Conservation (phyloP, 2,329 filamentous ascomycete genomes). For the Aspergillus ustus region DNA sequence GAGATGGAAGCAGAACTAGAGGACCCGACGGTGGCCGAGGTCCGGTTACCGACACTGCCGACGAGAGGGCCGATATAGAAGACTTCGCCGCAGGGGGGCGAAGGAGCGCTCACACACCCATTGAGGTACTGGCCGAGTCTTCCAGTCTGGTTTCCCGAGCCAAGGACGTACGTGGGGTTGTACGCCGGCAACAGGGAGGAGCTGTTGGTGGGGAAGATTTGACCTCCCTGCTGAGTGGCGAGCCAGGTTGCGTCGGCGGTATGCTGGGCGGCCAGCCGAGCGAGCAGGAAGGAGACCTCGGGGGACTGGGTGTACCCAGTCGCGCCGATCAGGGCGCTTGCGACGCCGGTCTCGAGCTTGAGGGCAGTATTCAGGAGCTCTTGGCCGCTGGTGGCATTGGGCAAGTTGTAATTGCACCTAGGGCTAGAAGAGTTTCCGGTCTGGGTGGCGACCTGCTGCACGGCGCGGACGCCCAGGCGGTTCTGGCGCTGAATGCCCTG, state of each 20-base stretch:
- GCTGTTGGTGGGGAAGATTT: conserved; percentile 27
- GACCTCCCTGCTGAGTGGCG: conserved; percentile 21
- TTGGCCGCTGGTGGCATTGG: conserved; percentile 20
- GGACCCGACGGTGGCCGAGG: conserved; percentile 9
- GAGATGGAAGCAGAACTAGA: neutral
- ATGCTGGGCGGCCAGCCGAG: conserved; percentile 35
- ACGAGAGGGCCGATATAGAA: conserved; percentile 30
- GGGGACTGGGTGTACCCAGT: conserved; percentile 35
- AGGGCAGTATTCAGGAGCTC: conserved; percentile 27
- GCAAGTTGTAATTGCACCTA: conserved; percentile 30
- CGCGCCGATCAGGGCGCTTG: conserved; percentile 33
- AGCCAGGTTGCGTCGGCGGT: conserved; percentile 28
- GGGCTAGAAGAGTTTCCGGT: conserved; percentile 26
- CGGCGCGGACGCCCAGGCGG: conserved; percentile 30
- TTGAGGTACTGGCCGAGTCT: conserved; percentile 30
- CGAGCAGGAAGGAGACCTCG: conserved; percentile 36
- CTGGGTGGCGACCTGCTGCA: conserved; percentile 25
- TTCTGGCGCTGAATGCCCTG: conserved; percentile 30
- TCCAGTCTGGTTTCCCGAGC: conserved; percentile 26
- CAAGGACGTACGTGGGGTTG: conserved; percentile 28
- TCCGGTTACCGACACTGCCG: conserved; percentile 23
- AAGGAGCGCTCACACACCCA: conserved; percentile 29
- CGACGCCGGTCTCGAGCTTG: conserved; percentile 26
- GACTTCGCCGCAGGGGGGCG: conserved; percentile 26
- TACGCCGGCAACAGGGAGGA: conserved; percentile 31